Conservation (phyloP, 2,329 filamentous ascomycete genomes). For the Xylaria sp. region DNA sequence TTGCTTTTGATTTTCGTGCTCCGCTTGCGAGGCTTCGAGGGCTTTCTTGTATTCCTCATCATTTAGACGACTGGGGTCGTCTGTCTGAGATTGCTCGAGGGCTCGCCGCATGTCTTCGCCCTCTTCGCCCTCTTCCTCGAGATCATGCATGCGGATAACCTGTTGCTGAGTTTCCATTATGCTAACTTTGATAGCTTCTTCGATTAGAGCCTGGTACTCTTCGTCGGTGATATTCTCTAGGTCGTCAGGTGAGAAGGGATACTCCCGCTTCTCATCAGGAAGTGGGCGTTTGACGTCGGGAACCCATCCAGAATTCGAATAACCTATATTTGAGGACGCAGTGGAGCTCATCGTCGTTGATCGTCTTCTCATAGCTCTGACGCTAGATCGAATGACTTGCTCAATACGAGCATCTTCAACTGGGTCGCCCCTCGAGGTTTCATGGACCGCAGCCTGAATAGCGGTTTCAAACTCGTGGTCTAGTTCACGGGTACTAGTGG, state of each 20-base stretch:
- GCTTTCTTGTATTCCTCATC: slow-evolving; percentile 55
- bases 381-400: slow-evolving; percentile 76
- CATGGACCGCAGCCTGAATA: slow-evolving; percentile 73
- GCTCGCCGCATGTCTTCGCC: slow-evolving; percentile 40
- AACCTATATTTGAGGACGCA: slow-evolving; percentile 32
- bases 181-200: slow-evolving; percentile 66
- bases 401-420: slow-evolving; percentile 78
- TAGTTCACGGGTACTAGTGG: slow-evolving; percentile 46
- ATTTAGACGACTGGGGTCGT: slow-evolving; percentile 39
- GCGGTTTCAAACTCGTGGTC: slow-evolving; percentile 75
- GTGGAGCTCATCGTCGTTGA: slow-evolving; percentile 40
- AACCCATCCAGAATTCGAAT: slow-evolving; percentile 36
- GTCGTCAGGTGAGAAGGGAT: slow-evolving; percentile 47
- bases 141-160: slow-evolving; percentile 39
- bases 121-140: slow-evolving; percentile 36
- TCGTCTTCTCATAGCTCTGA: slow-evolving; percentile 62
- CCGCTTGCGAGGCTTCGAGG: slow-evolving; percentile 53
- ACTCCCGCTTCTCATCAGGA: slow-evolving; percentile 23
- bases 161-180: slow-evolving; percentile 48
- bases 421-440: slow-evolving; percentile 75
- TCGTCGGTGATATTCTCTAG: slow-evolving; percentile 62
- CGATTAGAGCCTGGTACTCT: slow-evolving; percentile 66
- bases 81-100: slow-evolving; percentile 42
- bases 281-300: slow-evolving; percentile 40
- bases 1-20: slow-evolving; percentile 31